Evolutionary conservation across 108 stramenopile species (phyloP), one percentile per base, ranked within the genome.

Genomic region (Nitzschia putrida): DNA sequence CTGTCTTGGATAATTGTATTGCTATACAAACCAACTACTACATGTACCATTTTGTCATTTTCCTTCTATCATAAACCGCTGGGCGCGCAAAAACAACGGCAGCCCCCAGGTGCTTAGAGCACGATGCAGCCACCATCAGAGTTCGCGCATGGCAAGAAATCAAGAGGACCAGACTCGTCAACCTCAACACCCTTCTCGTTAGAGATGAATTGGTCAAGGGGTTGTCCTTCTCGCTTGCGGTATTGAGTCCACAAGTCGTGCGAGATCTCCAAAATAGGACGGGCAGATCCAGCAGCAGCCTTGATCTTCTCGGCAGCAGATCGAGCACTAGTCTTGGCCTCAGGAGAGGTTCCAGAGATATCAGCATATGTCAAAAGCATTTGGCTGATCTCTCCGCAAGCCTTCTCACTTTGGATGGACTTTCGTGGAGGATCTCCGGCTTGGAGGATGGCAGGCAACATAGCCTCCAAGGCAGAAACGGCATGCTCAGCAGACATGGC

Each of bases 241-340:
- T 95, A 91, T 86, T 92, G 90, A 61, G 86, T 91, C 94, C 94
- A 95, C 56, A 89, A 77, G 55, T 92, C 89, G 65, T 92, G 88
- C 39, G 86, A 85, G 68, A 92, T 89, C 73, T 91, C 91, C 14
- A 95, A 82, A 67, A 95, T 87, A 10, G 91, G 94, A 69, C 89
- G 54, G 18, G 93, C 90, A 47, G 83, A 72, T 47, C 85, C 72
- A 53, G 78, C 53, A 24, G 88, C 80, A n/a, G 69, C 78, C 71
- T 80, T 87, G 76, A 92, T 92, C 65, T 91, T 74, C 47, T 83
- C 85, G 0, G 89, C 83, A 53, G 88, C 86, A 13, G 85, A 80
- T 2, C 78, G 66, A 29, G 91, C 89, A 42, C 73, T 70, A 40
- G 78, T 74, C 77, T 90, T 91, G n/a, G 87, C 93, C 59, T 81